phyloP scores from a whole-genome alignment of 2,329 filamentous ascomycete species.

The Colletotrichum higginsianum region DNA sequence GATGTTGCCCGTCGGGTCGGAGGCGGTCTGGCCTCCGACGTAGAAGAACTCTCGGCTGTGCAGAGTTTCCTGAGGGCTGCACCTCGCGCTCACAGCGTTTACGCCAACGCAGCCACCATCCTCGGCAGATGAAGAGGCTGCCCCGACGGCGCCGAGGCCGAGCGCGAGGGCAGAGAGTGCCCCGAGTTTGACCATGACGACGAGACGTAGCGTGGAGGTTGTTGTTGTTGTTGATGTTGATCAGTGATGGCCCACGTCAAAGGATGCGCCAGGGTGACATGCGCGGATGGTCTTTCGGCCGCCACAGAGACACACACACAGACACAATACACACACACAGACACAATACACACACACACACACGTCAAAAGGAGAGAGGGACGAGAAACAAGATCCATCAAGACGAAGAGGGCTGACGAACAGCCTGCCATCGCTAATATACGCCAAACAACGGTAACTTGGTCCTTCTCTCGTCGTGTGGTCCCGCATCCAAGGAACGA shows the following conservation, averaged over 20 bases:
- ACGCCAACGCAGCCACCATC: slow-evolving; percentile 27
- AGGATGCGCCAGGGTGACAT: background rate
- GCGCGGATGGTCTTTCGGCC: background rate
- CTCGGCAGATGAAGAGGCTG: background rate
- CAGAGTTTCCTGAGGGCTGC: slow-evolving; percentile 29
- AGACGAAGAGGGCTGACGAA: slow-evolving; percentile 13
- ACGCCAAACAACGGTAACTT: slow-evolving; percentile 28
- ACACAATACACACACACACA: background rate
- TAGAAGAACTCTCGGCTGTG: slow-evolving; percentile 48
- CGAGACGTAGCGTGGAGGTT: background rate
- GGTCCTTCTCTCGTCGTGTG: slow-evolving; percentile 9
- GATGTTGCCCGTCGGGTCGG: slow-evolving; percentile 45
- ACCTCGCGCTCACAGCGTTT: slow-evolving; percentile 34
- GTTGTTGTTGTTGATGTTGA: background rate
- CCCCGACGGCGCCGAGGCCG: slow-evolving; percentile 3
- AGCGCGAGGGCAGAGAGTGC: slow-evolving; percentile 26
- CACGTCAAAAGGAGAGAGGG: background rate
- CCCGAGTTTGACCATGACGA: slow-evolving; percentile 21
- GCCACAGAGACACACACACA: too few relatives aligned
- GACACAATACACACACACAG: too few relatives aligned
- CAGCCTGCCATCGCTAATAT: slow-evolving; percentile 27
- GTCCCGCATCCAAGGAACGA: slow-evolving; percentile 4
- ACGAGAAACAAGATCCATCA: background rate
- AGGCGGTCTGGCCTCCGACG: slow-evolving; percentile 48
- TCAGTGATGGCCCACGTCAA: slow-evolving; percentile 1